These are phyloP conservation scores for Paecilomyces dactylethromorphus DNA, from an alignment of 2,329 filamentous ascomycete species.

Conservation along the genomic window DNA sequence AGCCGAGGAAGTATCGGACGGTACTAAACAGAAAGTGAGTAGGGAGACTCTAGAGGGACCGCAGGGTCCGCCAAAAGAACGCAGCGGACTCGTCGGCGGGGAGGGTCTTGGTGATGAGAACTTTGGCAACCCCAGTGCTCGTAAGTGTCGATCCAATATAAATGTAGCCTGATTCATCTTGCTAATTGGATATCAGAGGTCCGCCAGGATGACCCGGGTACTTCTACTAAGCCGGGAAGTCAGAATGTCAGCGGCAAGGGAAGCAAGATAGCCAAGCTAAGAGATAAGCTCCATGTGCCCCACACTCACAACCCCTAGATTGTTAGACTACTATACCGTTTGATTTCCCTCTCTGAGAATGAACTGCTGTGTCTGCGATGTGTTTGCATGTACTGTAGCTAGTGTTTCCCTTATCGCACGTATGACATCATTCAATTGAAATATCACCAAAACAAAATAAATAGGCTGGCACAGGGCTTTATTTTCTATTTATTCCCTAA, in stretches of 20 bases:
- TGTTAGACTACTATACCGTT: no score
- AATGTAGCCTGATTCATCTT: neutral
- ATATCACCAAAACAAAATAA: no score
- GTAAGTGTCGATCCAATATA: neutral
- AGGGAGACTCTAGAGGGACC: neutral
- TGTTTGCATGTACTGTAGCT: neutral
- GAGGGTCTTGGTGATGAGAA: neutral
- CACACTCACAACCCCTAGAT: neutral
- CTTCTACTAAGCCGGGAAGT: neutral
- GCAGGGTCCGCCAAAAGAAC: neutral
- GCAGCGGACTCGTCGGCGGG: neutral
- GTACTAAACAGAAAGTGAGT: neutral
- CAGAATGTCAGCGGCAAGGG: neutral
- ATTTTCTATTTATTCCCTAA: no score
- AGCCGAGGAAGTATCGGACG: neutral
- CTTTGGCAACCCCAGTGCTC: neutral
- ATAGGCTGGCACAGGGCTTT: no score
- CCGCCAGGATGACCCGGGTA: neutral
- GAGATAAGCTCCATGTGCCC: neutral
- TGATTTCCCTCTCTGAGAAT: neutral
- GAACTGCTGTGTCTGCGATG: neutral
- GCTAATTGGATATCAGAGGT: neutral
- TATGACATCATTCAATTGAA: no score
- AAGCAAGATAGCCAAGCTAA: neutral
- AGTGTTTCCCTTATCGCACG: no score